Percentiles rank a stretch among this genome's conserved stretches.
phyloP scores from a whole-genome alignment of 257 asterid genomes.

The Salvia hispanica region DNA sequence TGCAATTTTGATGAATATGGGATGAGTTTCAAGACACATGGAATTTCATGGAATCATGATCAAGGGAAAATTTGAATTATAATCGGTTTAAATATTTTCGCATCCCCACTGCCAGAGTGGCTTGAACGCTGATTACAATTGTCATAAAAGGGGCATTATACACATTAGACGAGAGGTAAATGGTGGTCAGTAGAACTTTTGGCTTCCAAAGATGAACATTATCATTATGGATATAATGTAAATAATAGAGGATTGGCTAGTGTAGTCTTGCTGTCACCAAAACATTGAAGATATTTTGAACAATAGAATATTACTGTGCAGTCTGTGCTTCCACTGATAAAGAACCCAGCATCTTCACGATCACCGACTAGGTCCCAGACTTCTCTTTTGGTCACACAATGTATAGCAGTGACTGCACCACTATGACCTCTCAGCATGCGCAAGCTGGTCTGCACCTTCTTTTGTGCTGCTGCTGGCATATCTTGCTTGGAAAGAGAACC shows the following conservation, averaged over 20 bases:
- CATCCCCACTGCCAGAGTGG: neutral
- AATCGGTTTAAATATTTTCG: neutral
- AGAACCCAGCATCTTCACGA: slow-evolving; percentile 94
- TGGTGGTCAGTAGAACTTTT: neutral
- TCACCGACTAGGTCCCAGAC: slow-evolving; percentile 97
- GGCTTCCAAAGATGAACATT: neutral
- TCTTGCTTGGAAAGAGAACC: slow-evolving; percentile 72
- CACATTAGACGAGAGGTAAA: neutral
- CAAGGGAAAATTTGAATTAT: neutral
- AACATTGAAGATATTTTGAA: neutral
- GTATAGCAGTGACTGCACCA: slow-evolving; percentile 89
- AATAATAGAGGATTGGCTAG: neutral
- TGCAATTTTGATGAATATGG: slow-evolving; percentile 40
- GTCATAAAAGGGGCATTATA: neutral
- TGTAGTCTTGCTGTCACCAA: slow-evolving; percentile 15
- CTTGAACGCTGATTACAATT: neutral
- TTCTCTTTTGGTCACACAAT: slow-evolving; percentile 92
- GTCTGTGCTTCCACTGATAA: slow-evolving; percentile 95
- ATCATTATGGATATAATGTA: neutral
- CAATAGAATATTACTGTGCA: slow-evolving; percentile 58
- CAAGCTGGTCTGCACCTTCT: slow-evolving; percentile 75
- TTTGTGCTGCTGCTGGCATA: slow-evolving; percentile 68
- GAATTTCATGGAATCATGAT: neutral
- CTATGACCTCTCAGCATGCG: slow-evolving; percentile 90
- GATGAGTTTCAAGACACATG: neutral